These are phyloP conservation scores for Solanum sitiens DNA, from an alignment of 257 asterid species.

Conservation along the genomic window DNA sequence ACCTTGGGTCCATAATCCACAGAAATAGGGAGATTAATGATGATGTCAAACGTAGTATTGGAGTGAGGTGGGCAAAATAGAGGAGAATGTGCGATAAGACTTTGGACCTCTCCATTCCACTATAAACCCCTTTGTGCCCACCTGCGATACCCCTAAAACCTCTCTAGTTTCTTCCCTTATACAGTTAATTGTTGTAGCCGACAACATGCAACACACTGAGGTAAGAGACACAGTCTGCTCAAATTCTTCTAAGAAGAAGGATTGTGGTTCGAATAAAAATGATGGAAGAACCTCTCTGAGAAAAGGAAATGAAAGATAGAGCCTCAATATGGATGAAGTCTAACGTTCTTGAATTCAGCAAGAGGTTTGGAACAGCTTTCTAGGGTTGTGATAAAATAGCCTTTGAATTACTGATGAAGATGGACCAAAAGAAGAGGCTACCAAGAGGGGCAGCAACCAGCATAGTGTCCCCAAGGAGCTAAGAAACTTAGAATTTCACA, in stretches of 20 bases:
- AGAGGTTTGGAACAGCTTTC: background rate
- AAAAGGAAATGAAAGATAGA: background rate
- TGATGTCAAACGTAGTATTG: background rate
- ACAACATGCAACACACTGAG: background rate
- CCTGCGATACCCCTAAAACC: background rate
- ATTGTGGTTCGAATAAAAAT: background rate
- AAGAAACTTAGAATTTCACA: background rate
- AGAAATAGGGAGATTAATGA: background rate
- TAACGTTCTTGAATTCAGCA: background rate
- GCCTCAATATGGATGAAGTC: background rate
- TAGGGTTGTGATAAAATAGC: background rate
- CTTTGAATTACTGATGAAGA: background rate
- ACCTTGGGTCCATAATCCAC: background rate
- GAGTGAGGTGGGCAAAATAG: background rate
- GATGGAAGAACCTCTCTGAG: background rate
- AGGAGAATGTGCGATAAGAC: background rate
- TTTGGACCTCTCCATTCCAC: background rate
- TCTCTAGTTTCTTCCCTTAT: background rate
- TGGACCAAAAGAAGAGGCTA: background rate
- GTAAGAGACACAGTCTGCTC: background rate
- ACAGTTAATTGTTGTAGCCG: background rate
- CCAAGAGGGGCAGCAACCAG: background rate
- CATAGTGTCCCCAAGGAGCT: background rate
- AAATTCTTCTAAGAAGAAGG: background rate
- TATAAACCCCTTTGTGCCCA: background rate